Evolutionary conservation across 768 basidiomycete species (phyloP), one percentile per base, ranked within the genome.

Genomic region (Lactarius sp.): DNA sequence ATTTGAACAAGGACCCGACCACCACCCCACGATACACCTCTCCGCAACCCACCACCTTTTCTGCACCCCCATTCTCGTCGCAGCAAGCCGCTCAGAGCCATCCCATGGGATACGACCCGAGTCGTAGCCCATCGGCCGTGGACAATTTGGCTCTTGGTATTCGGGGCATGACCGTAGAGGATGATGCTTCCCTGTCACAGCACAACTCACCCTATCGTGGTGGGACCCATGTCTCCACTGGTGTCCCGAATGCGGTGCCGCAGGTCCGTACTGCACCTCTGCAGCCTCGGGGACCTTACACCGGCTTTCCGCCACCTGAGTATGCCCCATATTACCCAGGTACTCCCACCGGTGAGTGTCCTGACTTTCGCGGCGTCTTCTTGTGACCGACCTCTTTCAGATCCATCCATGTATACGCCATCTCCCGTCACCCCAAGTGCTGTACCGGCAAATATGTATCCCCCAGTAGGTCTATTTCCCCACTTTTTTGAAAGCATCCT

Each of bases 161-260:
- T 53, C 81, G 86, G 63, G 85, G 85, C 14, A 84, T 85, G 81
- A 77, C 73, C 7, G 82, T 84, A 20, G 84, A 82, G 68, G 84
- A 85, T 49, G 84, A 84, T 59, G 76, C 76, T 56, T 70, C 72
- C 59, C 70, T 72, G 47, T 67, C 69, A 44, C 76, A 77, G 64
- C 68, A 70, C 53, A 63, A 60, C 34, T 50, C 67, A 18, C 41
- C 66, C 10, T 77, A 77, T 62, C 80, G 79, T 60, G 77, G 77
- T 52, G 68, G 62, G 63, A 72, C 67, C 42, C 76, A 71, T 55
- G 67, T 63, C 7, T 72, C 72, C 64, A 68, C 72, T 65, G 59
- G 75, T 56, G 67, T 73, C 60, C 70, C 75, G 58, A 64, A 69
- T 61, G 63, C 73, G 31, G 70, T 73, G 44, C 75, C 77, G 56